Evolutionary conservation across 2,329 filamentous ascomycete genomes (phyloP), one percentile per base, ranked within the genome.

Genomic region (Arthrobotrys iridis): DNA sequence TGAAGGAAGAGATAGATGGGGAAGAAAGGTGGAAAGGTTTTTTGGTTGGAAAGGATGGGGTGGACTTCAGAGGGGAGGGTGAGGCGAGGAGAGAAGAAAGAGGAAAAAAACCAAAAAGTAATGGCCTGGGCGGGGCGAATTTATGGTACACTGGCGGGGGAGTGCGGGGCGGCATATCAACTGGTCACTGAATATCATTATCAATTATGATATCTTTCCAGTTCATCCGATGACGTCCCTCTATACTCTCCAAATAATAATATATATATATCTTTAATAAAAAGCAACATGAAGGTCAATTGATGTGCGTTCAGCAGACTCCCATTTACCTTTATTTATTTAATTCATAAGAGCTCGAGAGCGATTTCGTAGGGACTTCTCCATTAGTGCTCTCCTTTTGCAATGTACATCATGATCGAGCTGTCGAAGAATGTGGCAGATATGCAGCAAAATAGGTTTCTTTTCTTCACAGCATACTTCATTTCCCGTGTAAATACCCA

Each of bases 1-100:
- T 4, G 77, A 78, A 15, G 58, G 46, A 78, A 33, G 65, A 77
- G 48, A 37, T 22, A 55, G 63, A 64, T 43, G 59, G 46, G 55
- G 59, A 72, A 65, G 41, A 55, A 30, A 48, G 46, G 11, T 55
- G 60, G 50, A 46, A 35, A 68, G 28, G 28, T 65, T 52, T 41
- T 35, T 22, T 13, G 45, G 41, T 66, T 30, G 22, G 52, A 76
- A 10, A 55, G 45, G 18, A 63, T 71, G 33, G 65, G 63, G 20
- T 35, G 4, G 55, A 75, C 28, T 57, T 59, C 22, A 57, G 48
- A 66, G 40, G 62, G 60, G 30, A 57, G 33, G 26, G 52, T 35
- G 55, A 62, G 55, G 45, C 55, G 65, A 52, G 26, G 45, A 43
- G 41, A 28, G 50, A 72, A 30, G 70, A 76, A 18, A 60, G 65